Evolutionary conservation across 805 yeast species (phyloP).

Genomic region (Candida adriatica): DNA sequence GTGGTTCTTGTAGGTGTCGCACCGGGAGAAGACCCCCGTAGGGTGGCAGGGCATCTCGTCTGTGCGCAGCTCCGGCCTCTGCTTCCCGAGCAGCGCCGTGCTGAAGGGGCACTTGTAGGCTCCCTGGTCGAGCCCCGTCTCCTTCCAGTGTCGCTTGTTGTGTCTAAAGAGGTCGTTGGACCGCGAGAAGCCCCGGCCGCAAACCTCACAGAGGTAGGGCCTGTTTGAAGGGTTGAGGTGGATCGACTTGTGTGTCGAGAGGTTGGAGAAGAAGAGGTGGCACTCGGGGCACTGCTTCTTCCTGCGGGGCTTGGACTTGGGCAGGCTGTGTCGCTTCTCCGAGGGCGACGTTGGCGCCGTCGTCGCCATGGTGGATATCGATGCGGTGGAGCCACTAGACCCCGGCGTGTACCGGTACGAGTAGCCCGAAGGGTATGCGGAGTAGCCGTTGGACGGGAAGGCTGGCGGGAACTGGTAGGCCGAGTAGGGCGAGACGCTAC

Average conservation of each 20-base stretch:
- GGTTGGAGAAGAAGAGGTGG: conserved; percentile 60
- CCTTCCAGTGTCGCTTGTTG: conserved; percentile 79
- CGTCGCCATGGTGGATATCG: background rate
- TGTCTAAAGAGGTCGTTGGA: conserved; percentile 84
- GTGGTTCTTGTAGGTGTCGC: conserved; percentile 91
- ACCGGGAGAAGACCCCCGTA: conserved; percentile 79
- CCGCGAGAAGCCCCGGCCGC: conserved; percentile 81
- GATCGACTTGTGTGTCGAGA: conserved; percentile 78
- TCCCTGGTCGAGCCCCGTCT: conserved; percentile 55
- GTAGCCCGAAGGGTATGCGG: background rate
- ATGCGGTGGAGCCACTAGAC: background rate
- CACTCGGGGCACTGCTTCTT: conserved; percentile 72
- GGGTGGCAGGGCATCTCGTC: conserved; percentile 50
- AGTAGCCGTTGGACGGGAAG: background rate
- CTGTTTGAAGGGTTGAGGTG: conserved; percentile 66
- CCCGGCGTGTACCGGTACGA: background rate
- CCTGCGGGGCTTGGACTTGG: conserved; percentile 39
- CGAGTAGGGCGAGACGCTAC: conserved; percentile 1
- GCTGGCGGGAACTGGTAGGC: background rate
- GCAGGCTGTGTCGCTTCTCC: conserved; percentile 42
- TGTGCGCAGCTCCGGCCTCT: conserved; percentile 1
- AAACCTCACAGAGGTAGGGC: conserved; percentile 72
- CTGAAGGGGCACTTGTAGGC: conserved; percentile 79
- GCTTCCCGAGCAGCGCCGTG: conserved; percentile 13
- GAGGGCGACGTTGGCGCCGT: conserved; percentile 2